Conservation (phyloP, 176 grass and related monocot species). For the Zoysia pacifica region DNA sequence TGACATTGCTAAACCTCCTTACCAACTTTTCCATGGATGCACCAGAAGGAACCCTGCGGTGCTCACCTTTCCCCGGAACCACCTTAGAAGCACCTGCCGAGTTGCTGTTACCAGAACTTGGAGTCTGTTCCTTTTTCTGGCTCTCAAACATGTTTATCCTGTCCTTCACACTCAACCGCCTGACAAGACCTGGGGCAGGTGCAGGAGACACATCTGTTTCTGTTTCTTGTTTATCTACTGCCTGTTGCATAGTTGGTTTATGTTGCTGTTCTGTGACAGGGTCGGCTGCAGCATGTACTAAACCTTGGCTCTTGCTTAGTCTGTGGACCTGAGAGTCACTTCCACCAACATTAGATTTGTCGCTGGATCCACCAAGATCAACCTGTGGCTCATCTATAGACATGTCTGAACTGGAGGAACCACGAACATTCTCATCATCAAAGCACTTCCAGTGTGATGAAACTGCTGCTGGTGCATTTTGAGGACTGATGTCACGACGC, state of each 20-base stretch:
- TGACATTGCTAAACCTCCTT: constrained; percentile 90
- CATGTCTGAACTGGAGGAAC: constrained; percentile 94
- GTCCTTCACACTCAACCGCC: constrained; percentile 91
- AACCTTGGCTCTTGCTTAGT: constrained; percentile 48
- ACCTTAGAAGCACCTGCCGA: constrained; percentile 53
- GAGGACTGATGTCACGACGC: constrained; percentile 63
- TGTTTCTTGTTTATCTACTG: constrained; percentile 50
- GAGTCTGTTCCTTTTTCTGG: constrained; percentile 77
- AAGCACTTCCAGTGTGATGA: constrained; percentile 63
- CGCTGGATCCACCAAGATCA: constrained; percentile 37
- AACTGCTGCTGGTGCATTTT: constrained; percentile 37
- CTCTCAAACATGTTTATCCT: constrained; percentile 95
- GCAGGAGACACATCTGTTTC: constrained; percentile 47
- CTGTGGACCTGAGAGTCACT: constrained; percentile 38
- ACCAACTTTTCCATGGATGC: constrained; percentile 81
- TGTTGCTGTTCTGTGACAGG: constrained; percentile 38
- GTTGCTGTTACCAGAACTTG: constrained; percentile 65
- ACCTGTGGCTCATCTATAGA: constrained; percentile 78
- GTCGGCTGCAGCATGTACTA: constrained; percentile 48
- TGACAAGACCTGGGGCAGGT: constrained; percentile 42
- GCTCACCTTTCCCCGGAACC: constrained; percentile 72
- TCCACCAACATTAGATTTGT: constrained; percentile 28
- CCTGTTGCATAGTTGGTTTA: constrained; percentile 46
- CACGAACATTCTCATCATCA: constrained; percentile 58
- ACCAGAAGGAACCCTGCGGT: constrained; percentile 80